Base-by-base conservation (phyloP, 345 rosid species). In the Iberis pinnata region DNA sequence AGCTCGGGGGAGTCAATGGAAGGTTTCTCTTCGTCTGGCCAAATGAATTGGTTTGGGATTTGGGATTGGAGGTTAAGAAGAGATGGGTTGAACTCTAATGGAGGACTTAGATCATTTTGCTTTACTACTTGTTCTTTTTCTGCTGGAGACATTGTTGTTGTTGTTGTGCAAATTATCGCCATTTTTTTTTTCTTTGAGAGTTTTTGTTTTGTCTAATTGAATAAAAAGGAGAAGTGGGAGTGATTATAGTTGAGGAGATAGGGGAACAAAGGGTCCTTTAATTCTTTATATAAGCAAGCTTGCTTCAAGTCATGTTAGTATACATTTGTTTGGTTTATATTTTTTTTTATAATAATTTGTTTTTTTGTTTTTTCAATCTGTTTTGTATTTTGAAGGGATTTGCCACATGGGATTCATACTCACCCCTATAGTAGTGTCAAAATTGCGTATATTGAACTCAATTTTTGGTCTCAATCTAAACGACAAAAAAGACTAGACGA, bases 21-120 rank as follows among this genome's bases (percentile, higher is more conserved):
- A 5, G 98, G 96, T 64, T 71, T 82, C 52, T 89, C 98, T n/a
- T 76, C 53, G 57, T 89, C 96, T 0, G 96, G 96, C 98, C 98
- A 89, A 7, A 89, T 68, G 65, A 87, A 90, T 49, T 87, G 80
- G 24, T 72, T 54, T 14, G 96, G 95, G 57, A 87, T 82, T 60
- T 60, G 47, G 4, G 65, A 22, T 47, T 80, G 75, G 70, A 73
- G 43, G 12, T 50, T 67, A n/a, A 87, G 67, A 25, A 80, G 62
- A 0, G 75, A 76, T 24, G 92, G 85, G 29, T 90, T 95, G 13
- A 87, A 90, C 37, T 82, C 81, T 12, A 87, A 17, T 8, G 65
- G 68, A 27, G 46, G 49, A 32, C 44, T 43, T 43, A 53, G 39
- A 12, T 63, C 60, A 18, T 16, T 53, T 35, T 53, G 68, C 27